Evolutionary conservation across 192 early-diverging fungal genomes (phyloP), one percentile per base, ranked within the genome.

Genomic region (Geosiphon pyriformis): DNA sequence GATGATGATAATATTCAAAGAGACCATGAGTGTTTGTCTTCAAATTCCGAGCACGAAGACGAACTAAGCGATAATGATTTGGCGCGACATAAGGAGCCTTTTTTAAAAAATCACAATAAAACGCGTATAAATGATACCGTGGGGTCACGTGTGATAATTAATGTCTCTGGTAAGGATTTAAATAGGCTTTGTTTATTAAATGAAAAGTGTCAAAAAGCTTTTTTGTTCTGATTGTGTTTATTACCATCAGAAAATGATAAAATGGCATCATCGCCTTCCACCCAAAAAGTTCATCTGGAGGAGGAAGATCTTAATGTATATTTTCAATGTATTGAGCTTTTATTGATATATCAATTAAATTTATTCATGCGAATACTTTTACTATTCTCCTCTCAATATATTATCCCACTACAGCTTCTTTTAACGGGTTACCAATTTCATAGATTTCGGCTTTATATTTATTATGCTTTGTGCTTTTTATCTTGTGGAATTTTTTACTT

Each of bases 401-500:
- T 30, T 11, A 17, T 22, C 10, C 10, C 26, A 1, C 23, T 46
- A 30, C 37, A 83, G 62, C 75, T 90, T 46, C 62, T 69, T 22
- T 80, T 90, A 46, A 73, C 72, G 22, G 94, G 92, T 10, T 87
- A 91, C 73, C 74, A 74, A 2, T 81, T 77, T 72, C 74, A 78
- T 22, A 29, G 62, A 31, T 33, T 73, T 1, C 77, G 76, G 0
- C 60, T 83, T 7, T 79, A 84, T 50, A 32, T 89, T 4, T 95
- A 91, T 73, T 73, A 83, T 57, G 8, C 89, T 4, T 35, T 87
- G 3, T 90, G 85, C 23, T 15, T 91, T 32, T 63, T 89, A 49
- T 82, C 92, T 2, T 68, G 79, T 2, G 95, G 95, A 3, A 69
- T 88, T 8, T 67, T 88, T 1, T 93, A 85, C 58, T 74, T 97